Conservation (phyloP, 208 protist genomes). For the Novymonas esmeraldas region DNA sequence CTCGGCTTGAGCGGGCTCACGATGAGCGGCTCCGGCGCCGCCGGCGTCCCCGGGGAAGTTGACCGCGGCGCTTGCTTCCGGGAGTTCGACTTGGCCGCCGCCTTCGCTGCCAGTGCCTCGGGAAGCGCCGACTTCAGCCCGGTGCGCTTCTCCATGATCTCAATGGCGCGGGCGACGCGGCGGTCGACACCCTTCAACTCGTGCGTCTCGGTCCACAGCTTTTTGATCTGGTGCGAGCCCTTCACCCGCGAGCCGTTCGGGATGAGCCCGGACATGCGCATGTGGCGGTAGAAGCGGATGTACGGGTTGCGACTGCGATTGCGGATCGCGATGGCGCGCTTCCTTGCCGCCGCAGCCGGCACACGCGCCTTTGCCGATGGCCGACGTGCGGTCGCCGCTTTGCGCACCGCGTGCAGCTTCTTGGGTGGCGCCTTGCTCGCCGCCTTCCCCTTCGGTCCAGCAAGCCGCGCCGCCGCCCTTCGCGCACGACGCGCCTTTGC, state of each 20-base stretch:
- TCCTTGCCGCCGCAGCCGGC: constrained; percentile 7
- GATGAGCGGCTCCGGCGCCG: background rate
- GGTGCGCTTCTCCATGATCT: constrained; percentile 27
- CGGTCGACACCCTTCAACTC: constrained; percentile 25
- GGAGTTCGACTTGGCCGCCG: background rate
- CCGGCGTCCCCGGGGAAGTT: background rate
- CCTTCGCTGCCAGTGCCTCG: constrained; percentile 9
- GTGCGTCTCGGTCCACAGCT: constrained; percentile 41
- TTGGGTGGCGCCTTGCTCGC: constrained; percentile 3
- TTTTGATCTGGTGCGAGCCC: constrained; percentile 41
- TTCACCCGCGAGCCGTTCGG: constrained; percentile 33
- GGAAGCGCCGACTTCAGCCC: constrained; percentile 9
- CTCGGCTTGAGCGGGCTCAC: constrained; percentile 1
- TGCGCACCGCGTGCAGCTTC: background rate
- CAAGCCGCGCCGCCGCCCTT: background rate
- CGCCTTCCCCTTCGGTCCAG: background rate
- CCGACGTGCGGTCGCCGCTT: background rate
- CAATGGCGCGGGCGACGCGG: constrained; percentile 29
- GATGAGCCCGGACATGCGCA: constrained; percentile 47
- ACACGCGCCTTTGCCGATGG: background rate
- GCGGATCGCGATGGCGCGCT: background rate
- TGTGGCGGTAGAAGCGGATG: constrained; percentile 44
- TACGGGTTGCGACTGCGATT: constrained; percentile 31
- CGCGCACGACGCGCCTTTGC: background rate
- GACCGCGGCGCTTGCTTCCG: constrained; percentile 1